Percentiles rank a stretch among this genome's conserved stretches.
Evolutionary conservation across 768 basidiomycete genomes (phyloP).

Genomic region (Psilocybe sp.): DNA sequence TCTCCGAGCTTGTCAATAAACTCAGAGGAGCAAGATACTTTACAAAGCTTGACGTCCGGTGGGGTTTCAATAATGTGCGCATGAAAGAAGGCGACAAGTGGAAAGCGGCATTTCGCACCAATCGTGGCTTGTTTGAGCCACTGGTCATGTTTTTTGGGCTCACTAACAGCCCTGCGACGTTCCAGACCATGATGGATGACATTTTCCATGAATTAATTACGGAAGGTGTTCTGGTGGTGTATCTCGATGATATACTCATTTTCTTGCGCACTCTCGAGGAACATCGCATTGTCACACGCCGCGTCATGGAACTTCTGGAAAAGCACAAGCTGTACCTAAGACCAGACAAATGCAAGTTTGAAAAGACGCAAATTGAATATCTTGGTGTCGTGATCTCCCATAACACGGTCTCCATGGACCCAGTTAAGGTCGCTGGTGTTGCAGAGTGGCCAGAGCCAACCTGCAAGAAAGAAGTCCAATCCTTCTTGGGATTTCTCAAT

Average conservation of each 20-base stretch:
- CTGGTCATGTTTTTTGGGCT: slow-evolving; percentile 37
- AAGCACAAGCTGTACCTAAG: slow-evolving; percentile 32
- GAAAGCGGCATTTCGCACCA: slow-evolving; percentile 38
- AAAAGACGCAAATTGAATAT: slow-evolving; percentile 26
- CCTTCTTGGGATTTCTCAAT: slow-evolving; percentile 38
- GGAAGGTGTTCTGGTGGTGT: slow-evolving; percentile 31
- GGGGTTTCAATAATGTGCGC: slow-evolving; percentile 31
- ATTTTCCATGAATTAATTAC: slow-evolving; percentile 29
- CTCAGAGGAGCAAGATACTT: slow-evolving; percentile 21
- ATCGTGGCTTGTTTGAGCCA: slow-evolving; percentile 14
- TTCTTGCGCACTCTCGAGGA: slow-evolving; percentile 20
- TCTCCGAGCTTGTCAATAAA: slow-evolving; percentile 22
- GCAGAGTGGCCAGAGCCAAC: slow-evolving; percentile 27
- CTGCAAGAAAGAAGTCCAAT: slow-evolving; percentile 27
- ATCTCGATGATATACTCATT: slow-evolving; percentile 31
- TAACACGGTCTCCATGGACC: slow-evolving; percentile 26
- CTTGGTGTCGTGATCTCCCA: slow-evolving; percentile 26
- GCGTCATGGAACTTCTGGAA: slow-evolving; percentile 20
- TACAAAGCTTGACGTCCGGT: slow-evolving; percentile 35
- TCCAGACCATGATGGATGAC: slow-evolving; percentile 31
- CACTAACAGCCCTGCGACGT: slow-evolving; percentile 32
- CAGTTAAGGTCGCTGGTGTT: slow-evolving; percentile 27
- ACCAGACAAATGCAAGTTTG: slow-evolving; percentile 37
- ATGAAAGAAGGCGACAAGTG: slow-evolving; percentile 35
- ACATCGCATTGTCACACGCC: slow-evolving; percentile 7